Conservation (phyloP, 345 rosid species). For the Eucalyptus curtisii region DNA sequence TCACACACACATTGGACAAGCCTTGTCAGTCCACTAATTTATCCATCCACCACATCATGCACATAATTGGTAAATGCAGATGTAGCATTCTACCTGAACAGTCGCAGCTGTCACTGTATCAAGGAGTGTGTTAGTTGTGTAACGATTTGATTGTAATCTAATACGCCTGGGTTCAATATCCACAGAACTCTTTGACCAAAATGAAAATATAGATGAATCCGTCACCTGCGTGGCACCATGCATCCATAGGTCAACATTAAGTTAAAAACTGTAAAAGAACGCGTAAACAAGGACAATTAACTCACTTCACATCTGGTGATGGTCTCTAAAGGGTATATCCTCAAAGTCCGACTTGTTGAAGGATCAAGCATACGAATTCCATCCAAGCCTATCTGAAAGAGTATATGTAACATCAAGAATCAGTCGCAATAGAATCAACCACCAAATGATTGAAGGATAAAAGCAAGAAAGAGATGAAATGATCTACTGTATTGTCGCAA, state of each 20-base stretch:
- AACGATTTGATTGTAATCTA: constrained; percentile 88
- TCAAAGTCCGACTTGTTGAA: constrained; percentile 60
- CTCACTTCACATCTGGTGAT: constrained; percentile 94
- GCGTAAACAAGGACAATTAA: neutral
- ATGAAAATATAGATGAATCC: constrained; percentile 80
- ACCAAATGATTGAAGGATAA: neutral
- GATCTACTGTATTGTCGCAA: neutral
- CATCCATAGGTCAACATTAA: neutral
- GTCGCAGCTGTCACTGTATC: constrained; percentile 96
- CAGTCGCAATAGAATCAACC: neutral
- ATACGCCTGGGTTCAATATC: constrained; percentile 89
- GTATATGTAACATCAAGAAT: neutral
- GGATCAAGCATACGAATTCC: constrained; percentile 98
- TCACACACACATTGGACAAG: neutral
- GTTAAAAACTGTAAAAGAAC: neutral
- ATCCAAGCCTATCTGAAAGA: constrained; percentile 86
- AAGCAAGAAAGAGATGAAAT: neutral
- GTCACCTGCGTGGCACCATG: constrained; percentile 24
- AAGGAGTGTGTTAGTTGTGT: constrained; percentile 79
- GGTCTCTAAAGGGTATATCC: constrained; percentile 93
- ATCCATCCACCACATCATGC: neutral
- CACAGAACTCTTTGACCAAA: constrained; percentile 96
- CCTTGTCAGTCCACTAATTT: neutral
- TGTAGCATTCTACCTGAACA: constrained; percentile 60
- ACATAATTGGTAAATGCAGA: neutral